A percentile compares a stretch with the other conserved stretches of the same genome.
phyloP scores from a whole-genome alignment of 257 asterid genomes.

The Fraxinus pennsylvanica region DNA sequence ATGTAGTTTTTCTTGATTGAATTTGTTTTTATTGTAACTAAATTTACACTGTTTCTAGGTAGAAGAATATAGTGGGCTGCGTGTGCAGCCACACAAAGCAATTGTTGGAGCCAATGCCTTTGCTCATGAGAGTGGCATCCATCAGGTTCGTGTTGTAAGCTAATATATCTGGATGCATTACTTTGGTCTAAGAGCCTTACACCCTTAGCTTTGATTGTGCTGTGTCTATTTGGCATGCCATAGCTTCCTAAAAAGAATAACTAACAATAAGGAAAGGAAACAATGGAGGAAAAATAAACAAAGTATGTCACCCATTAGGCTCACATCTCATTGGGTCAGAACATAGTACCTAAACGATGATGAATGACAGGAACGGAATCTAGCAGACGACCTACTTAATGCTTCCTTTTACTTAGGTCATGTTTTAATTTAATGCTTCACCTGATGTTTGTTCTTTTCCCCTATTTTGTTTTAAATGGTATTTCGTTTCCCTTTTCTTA shows the following conservation, averaged over 20 bases:
- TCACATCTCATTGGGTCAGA: not conserved
- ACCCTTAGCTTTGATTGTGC: not conserved
- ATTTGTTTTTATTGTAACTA: conserved; percentile 13
- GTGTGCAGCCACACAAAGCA: conserved; percentile 95
- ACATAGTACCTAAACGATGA: not conserved
- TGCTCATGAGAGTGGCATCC: conserved; percentile 99
- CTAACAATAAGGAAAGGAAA: not conserved
- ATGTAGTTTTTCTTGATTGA: conserved; percentile 10
- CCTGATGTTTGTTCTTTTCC: not conserved
- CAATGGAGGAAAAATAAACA: not conserved
- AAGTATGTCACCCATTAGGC: not conserved
- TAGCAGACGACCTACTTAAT: no score
- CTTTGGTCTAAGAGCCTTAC: conserved; percentile 2
- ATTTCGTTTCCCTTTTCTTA: conserved; percentile 13
- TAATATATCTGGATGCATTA: not conserved
- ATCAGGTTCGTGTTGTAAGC: conserved; percentile 61
- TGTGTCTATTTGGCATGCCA: not conserved
- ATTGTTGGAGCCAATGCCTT: conserved; percentile 98
- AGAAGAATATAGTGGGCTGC: conserved; percentile 91
- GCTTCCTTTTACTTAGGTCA: not conserved
- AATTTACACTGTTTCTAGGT: conserved; percentile 54
- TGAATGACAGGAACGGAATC: not conserved
- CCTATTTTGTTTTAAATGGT: not conserved
- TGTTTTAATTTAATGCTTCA: not conserved
- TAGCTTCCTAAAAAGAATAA: not conserved